Evolutionary conservation across 2,329 filamentous ascomycete genomes (phyloP).

Genomic region (Fusarium tuaranense): DNA sequence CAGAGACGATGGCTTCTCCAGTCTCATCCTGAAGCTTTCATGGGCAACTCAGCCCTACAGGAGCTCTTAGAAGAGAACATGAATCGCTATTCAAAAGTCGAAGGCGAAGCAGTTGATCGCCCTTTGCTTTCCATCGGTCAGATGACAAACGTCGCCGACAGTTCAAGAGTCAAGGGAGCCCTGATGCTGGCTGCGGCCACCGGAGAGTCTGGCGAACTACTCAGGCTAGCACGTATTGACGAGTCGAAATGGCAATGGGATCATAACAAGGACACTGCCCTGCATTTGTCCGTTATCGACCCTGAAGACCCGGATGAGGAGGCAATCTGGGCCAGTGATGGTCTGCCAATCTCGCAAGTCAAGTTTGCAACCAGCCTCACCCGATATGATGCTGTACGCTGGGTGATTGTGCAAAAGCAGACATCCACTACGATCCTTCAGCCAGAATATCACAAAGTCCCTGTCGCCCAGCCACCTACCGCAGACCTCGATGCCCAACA

Average conservation of each 20-base stretch:
- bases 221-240: slow-evolving; percentile 66
- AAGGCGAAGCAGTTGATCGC: slow-evolving; percentile 37
- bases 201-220: slow-evolving; percentile 68
- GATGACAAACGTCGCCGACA: slow-evolving; percentile 56
- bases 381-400: slow-evolving; percentile 55
- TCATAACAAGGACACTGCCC: slow-evolving; percentile 55
- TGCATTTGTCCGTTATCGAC: slow-evolving; percentile 61
- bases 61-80: slow-evolving; percentile 53
- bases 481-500: slow-evolving; percentile 26
- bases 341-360: slow-evolving; percentile 62
- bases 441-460: slow-evolving; percentile 60
- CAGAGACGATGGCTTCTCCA: slow-evolving; percentile 65
- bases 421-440: slow-evolving; percentile 64
- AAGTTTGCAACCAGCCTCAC: slow-evolving; percentile 59
- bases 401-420: slow-evolving; percentile 66
- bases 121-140: slow-evolving; percentile 68
- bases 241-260: slow-evolving; percentile 68
- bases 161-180: slow-evolving; percentile 40
- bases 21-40: slow-evolving; percentile 62
- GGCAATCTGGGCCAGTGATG: slow-evolving; percentile 66
- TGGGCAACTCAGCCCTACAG: slow-evolving; percentile 51
- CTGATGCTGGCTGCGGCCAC: slow-evolving; percentile 60
- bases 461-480: slow-evolving; percentile 43
- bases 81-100: slow-evolving; percentile 44
- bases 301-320: slow-evolving; percentile 58